Evolutionary conservation across 2,329 filamentous ascomycete genomes (phyloP).

Genomic region (Trichoderma guizhouense): DNA sequence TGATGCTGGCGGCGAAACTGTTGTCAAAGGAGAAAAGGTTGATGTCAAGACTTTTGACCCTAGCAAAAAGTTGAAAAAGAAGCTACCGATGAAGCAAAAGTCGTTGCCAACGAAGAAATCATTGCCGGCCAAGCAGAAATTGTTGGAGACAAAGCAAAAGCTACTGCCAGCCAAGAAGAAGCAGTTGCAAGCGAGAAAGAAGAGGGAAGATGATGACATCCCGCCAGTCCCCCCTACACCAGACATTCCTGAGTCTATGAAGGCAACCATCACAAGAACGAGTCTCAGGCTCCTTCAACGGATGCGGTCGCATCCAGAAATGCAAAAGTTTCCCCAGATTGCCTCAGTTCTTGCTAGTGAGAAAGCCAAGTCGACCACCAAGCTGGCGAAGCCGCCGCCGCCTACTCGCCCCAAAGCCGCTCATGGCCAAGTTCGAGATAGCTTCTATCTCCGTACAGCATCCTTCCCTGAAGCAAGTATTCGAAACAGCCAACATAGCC

Average conservation of each 20-base stretch:
- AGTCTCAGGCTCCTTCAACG: conserved; percentile 30
- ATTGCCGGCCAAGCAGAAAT: background rate
- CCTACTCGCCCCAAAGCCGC: background rate
- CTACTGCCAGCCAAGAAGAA: background rate
- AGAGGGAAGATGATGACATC: conserved; percentile 19
- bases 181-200: background rate
- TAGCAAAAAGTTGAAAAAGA: conserved; percentile 1
- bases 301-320: conserved; percentile 26
- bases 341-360: background rate
- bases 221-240: conserved; percentile 30
- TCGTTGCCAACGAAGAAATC: background rate
- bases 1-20: conserved; percentile 33
- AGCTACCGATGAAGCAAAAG: background rate
- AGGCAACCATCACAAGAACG: conserved; percentile 24
- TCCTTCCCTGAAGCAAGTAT: background rate
- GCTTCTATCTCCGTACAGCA: conserved; percentile 7
- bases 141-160: background rate
- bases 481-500: background rate
- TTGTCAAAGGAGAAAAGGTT: conserved; percentile 14
- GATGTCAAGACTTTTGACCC: background rate
- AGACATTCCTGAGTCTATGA: conserved; percentile 32
- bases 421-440: conserved; percentile 1
- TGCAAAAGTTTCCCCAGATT: background rate
- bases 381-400: background rate
- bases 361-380: conserved; percentile 6